Percentiles rank a stretch among this genome's conserved stretches.
Evolutionary conservation across 2,329 filamentous ascomycete species (phyloP).

Genomic region (Alternaria atra): DNA sequence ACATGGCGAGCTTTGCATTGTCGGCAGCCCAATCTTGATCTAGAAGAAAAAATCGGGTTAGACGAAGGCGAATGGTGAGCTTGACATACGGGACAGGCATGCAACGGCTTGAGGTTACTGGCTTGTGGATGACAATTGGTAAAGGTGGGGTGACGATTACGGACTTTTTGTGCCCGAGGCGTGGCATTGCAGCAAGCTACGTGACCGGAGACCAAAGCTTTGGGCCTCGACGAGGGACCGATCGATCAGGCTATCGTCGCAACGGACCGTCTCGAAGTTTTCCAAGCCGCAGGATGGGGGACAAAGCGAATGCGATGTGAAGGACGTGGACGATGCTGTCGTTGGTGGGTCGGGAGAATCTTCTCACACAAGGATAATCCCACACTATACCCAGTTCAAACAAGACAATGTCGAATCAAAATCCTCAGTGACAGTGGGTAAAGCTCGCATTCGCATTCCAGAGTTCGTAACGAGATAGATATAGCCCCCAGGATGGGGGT

Average conservation of each 20-base stretch:
- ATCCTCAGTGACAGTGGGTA: not conserved
- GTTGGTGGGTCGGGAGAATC: constrained; percentile 13
- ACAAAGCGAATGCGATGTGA: constrained; percentile 19
- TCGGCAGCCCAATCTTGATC: constrained; percentile 42
- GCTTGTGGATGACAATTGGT: constrained; percentile 7
- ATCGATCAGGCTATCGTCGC: constrained; percentile 3
- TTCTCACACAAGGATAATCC: constrained; percentile 8
- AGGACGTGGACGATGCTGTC: constrained; percentile 13
- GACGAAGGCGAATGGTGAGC: not conserved
- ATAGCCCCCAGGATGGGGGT: not conserved
- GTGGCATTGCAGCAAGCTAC: constrained; percentile 38
- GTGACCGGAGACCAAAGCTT: constrained; percentile 14
- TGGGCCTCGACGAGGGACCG: constrained; percentile 22
- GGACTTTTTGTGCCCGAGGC: constrained; percentile 51
- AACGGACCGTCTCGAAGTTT: constrained; percentile 12
- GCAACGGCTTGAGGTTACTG: constrained; percentile 7
- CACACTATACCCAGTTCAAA: constrained; percentile 14
- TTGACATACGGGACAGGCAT: not conserved
- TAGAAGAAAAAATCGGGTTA: constrained; percentile 10
- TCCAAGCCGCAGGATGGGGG: constrained; percentile 9
- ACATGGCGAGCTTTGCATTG: constrained; percentile 52
- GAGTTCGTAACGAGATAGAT: not conserved
- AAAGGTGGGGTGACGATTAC: constrained; percentile 13
- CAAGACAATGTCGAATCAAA: not conserved
- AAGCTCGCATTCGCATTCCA: constrained; percentile 26